These are phyloP conservation scores for Cercospora sesami DNA, from an alignment of 2,329 filamentous ascomycete genomes.

Conservation along the genomic window DNA sequence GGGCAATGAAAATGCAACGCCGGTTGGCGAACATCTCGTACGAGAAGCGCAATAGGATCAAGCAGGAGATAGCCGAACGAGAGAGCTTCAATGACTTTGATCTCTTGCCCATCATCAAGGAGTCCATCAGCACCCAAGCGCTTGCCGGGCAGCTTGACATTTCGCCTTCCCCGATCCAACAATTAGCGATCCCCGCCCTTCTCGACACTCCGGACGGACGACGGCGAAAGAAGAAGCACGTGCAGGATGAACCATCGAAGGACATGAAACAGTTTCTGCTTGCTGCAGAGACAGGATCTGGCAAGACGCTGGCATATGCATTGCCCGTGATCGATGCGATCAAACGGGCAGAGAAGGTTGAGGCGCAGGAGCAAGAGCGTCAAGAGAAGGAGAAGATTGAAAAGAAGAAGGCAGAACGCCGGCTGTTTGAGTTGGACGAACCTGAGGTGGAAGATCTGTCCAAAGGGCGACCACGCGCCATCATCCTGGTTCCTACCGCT, in stretches of 20 bases:
- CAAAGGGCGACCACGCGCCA: constrained; percentile 74
- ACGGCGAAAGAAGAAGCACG: constrained; percentile 31
- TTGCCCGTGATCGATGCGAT: constrained; percentile 81
- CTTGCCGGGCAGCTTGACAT: constrained; percentile 73
- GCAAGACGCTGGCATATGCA: constrained; percentile 92
- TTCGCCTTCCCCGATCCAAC: constrained; percentile 83
- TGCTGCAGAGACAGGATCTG: constrained; percentile 93
- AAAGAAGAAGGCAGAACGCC: constrained; percentile 42
- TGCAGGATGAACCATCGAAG: constrained; percentile 38
- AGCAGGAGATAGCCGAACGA: constrained; percentile 63
- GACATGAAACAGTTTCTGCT: constrained; percentile 69
- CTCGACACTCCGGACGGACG: constrained; percentile 58
- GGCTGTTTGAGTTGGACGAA: constrained; percentile 58
- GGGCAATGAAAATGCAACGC: constrained; percentile 92
- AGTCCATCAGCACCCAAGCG: constrained; percentile 70
- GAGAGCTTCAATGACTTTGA: constrained; percentile 80
- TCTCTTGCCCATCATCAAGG: constrained; percentile 69
- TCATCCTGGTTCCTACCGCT: constrained; percentile 87
- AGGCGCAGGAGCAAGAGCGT: constrained; percentile 49
- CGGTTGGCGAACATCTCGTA: constrained; percentile 76
- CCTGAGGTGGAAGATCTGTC: constrained; percentile 63
- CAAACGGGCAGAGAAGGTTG: constrained; percentile 66
- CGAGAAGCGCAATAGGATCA: constrained; percentile 60
- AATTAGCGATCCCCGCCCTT: constrained; percentile 80
- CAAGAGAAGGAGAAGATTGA: constrained; percentile 32